These are phyloP conservation scores for Pelargonium australe DNA, from an alignment of 441 rosid genomes.

Conservation along the genomic window DNA sequence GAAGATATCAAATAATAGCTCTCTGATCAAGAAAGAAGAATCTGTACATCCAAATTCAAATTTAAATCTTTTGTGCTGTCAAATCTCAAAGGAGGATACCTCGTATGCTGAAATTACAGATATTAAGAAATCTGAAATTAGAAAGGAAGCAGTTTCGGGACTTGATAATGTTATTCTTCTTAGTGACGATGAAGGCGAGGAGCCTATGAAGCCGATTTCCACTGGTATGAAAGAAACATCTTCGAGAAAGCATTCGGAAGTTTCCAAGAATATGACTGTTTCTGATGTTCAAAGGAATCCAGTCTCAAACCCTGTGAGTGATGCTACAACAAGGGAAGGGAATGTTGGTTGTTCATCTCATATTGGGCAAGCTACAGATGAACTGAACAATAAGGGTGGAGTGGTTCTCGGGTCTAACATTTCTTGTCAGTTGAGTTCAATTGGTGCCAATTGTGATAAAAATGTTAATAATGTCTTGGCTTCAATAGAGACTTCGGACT, in stretches of 20 bases:
- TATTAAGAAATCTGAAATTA: slow-evolving; percentile 24
- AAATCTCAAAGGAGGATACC: slow-evolving; percentile 34
- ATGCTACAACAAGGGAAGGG: slow-evolving; percentile 26
- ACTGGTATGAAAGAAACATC: slow-evolving; percentile 33
- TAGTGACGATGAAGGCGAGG: slow-evolving; percentile 81
- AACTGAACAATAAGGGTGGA: slow-evolving; percentile 29
- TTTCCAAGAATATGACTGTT: slow-evolving; percentile 28
- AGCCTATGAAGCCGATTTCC: slow-evolving; percentile 36
- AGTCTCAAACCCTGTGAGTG: slow-evolving; percentile 27
- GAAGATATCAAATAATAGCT: slow-evolving; percentile 21
- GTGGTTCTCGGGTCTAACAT: slow-evolving; percentile 27
- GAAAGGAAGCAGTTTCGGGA: slow-evolving; percentile 30
- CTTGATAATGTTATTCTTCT: slow-evolving; percentile 57
- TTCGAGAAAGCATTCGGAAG: slow-evolving; percentile 26
- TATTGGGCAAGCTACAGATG: slow-evolving; percentile 29
- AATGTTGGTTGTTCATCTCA: slow-evolving; percentile 30
- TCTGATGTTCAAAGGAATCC: slow-evolving; percentile 28
- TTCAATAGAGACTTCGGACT: slow-evolving; percentile 25
- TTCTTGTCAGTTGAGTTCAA: slow-evolving; percentile 27
- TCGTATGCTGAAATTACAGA: slow-evolving; percentile 23
- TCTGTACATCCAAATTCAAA: slow-evolving; percentile 22
- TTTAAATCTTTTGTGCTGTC: slow-evolving; percentile 27
- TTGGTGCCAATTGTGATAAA: slow-evolving; percentile 29
- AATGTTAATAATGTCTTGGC: slow-evolving; percentile 28
- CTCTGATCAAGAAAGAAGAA: slow-evolving; percentile 27